phyloP scores from a whole-genome alignment of 495 filamentous ascomycete species.

The Penicillium bialowiezense region DNA sequence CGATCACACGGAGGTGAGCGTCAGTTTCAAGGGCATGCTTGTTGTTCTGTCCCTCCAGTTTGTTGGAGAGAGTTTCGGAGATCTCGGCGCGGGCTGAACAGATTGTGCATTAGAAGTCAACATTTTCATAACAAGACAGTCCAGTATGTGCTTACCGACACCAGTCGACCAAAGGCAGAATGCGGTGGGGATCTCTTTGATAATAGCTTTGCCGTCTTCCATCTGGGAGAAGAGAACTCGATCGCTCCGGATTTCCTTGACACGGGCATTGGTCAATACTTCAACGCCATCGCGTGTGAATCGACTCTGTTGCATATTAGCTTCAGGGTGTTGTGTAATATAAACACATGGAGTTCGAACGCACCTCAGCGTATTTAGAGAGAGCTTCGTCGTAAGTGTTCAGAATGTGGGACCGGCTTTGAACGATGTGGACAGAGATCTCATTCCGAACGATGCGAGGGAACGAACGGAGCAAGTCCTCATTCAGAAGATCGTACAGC shows the following conservation, averaged over 20 bases:
- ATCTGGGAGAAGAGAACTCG: conserved; percentile 86
- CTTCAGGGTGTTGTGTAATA: conserved; percentile 11
- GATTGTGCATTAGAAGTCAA: conserved; percentile 8
- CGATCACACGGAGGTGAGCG: conserved; percentile 85
- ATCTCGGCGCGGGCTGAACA: conserved; percentile 72
- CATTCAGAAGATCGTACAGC: conserved; percentile 92
- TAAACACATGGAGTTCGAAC: neutral
- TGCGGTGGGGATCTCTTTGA: conserved; percentile 91
- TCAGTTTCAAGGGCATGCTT: conserved; percentile 93
- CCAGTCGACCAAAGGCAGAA: conserved; percentile 99
- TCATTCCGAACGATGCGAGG: conserved; percentile 90
- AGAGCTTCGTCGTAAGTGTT: conserved; percentile 98
- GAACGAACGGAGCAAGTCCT: conserved; percentile 81
- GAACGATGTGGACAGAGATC: conserved; percentile 95
- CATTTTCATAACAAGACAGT: neutral
- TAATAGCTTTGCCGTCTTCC: conserved; percentile 67
- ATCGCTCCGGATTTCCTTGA: conserved; percentile 81
- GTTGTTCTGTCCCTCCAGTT: conserved; percentile 80
- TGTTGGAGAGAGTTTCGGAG: conserved; percentile 65
- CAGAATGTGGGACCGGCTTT: conserved; percentile 88
- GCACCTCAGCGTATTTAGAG: conserved; percentile 82
- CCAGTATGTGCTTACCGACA: conserved; percentile 50
- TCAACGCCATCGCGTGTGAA: conserved; percentile 90
- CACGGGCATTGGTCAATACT: conserved; percentile 85
- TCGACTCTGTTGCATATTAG: conserved; percentile 39